These are phyloP conservation scores for Rhododendron vialii DNA, from an alignment of 148 eudicot species.

Conservation along the genomic window DNA sequence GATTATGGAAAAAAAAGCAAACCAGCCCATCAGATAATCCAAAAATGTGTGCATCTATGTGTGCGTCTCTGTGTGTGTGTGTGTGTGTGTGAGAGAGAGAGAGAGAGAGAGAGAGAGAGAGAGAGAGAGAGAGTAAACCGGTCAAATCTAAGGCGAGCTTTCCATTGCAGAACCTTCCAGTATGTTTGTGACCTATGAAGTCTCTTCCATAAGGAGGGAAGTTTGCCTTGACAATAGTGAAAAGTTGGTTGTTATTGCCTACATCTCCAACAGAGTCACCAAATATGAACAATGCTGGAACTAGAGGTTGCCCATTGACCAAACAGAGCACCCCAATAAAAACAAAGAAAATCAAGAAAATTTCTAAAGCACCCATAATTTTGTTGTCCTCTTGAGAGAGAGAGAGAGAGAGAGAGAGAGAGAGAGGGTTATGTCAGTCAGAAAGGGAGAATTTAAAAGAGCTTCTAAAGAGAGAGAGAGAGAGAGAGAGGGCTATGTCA, in stretches of 20 bases:
- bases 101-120: not conserved
- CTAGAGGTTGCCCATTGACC: conserved; percentile 61
- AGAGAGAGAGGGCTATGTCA: not conserved
- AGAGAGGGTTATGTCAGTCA: too few relatives aligned
- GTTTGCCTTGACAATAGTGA: conserved; percentile 69
- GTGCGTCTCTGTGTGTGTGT: not conserved
- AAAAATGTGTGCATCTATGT: not conserved
- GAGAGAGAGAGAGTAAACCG: conserved; percentile 32
- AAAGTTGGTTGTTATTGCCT: conserved; percentile 76
- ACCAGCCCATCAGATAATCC: not conserved
- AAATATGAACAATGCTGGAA: conserved; percentile 81
- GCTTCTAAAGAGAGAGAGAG: not conserved
- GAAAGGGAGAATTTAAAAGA: conserved; percentile 7
- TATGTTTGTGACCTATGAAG: conserved; percentile 44
- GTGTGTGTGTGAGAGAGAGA: too few relatives aligned
- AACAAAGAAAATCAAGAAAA: not conserved
- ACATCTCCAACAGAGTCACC: conserved; percentile 85
- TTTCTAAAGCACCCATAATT: conserved; percentile 11
- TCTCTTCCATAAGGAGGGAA: conserved; percentile 95
- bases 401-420: not conserved
- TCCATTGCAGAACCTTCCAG: conserved; percentile 95
- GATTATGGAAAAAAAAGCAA: not conserved
- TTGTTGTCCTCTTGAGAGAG: not conserved
- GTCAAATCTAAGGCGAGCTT: conserved; percentile 88
- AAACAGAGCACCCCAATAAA: conserved; percentile 8